phyloP scores from a whole-genome alignment of 2,329 filamentous ascomycete species.

The Talaromyces funiculosus region DNA sequence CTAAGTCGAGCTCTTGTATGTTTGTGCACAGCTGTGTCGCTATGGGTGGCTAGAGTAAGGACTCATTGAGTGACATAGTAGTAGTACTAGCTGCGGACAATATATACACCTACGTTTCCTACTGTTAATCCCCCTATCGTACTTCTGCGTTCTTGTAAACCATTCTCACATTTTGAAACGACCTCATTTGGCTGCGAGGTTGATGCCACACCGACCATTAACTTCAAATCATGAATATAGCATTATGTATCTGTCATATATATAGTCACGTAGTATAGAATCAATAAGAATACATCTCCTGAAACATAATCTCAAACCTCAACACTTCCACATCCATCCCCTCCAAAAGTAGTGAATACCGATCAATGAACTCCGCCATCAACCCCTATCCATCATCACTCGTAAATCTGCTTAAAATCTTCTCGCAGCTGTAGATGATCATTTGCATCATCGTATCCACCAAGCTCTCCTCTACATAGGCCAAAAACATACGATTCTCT shows the following conservation, averaged over 20 bases:
- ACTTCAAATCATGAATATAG: neutral
- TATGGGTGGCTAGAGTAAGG: too few species aligned
- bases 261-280: neutral
- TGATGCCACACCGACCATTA: too few species aligned
- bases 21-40: too few species aligned
- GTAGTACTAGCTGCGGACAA: too few species aligned
- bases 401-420: slow-evolving; percentile 18
- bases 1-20: slow-evolving; percentile 45
- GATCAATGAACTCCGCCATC: slow-evolving; percentile 22
- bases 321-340: slow-evolving; percentile 18
- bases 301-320: slow-evolving; percentile 9
- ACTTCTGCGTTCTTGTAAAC: too few species aligned
- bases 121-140: too few species aligned
- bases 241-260: neutral
- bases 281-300: slow-evolving; percentile 9
- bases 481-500: neutral
- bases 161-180: too few species aligned
- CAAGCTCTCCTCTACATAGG: neutral
- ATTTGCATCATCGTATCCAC: neutral
- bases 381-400: slow-evolving; percentile 21
- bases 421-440: slow-evolving; percentile 19
- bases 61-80: too few species aligned
- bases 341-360: slow-evolving; percentile 20
- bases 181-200: neutral
- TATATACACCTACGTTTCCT: too few species aligned